phyloP scores from a whole-genome alignment of 306 rosid genomes.

The Hylodesmum podocarpum region DNA sequence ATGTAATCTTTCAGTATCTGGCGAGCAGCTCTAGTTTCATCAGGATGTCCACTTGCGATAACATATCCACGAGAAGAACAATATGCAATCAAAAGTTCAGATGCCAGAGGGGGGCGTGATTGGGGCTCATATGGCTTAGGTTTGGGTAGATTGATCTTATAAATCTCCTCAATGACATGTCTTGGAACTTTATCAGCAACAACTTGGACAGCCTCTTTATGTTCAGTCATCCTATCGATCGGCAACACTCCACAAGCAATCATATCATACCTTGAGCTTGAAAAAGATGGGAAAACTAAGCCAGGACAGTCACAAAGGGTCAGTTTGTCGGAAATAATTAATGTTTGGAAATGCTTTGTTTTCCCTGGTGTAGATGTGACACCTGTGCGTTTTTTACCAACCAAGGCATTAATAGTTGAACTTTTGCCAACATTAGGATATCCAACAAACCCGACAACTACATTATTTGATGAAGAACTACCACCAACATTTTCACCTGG shows the following conservation, averaged over 20 bases:
- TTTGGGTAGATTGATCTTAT: slow-evolving; percentile 65
- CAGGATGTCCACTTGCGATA: slow-evolving; percentile 74
- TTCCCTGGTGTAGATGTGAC: slow-evolving; percentile 92
- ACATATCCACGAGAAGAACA: slow-evolving; percentile 80
- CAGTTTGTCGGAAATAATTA: slow-evolving; percentile 69
- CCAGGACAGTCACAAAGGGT: slow-evolving; percentile 90
- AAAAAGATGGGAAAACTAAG: slow-evolving; percentile 78
- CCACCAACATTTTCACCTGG: slow-evolving; percentile 31
- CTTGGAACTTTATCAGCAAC: slow-evolving; percentile 71
- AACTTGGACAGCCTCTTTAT: slow-evolving; percentile 73
- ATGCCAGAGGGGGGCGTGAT: slow-evolving; percentile 68
- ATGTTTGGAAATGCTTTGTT: slow-evolving; percentile 84
- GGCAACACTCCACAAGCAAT: slow-evolving; percentile 85
- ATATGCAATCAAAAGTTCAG: slow-evolving; percentile 64
- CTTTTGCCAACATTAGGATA: slow-evolving; percentile 92
- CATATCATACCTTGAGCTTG: slow-evolving; percentile 81
- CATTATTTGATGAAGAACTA: slow-evolving; percentile 40
- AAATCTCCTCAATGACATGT: slow-evolving; percentile 51
- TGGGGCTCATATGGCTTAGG: slow-evolving; percentile 75
- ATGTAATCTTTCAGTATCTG: slow-evolving; percentile 77
- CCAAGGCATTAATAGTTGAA: slow-evolving; percentile 83
- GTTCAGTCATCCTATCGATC: slow-evolving; percentile 76
- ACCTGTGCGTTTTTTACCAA: slow-evolving; percentile 75
- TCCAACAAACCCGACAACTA: slow-evolving; percentile 81
- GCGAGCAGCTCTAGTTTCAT: slow-evolving; percentile 83